Evolutionary conservation across 768 basidiomycete genomes (phyloP).

Genomic region (Cantharellus cinnabarinus): DNA sequence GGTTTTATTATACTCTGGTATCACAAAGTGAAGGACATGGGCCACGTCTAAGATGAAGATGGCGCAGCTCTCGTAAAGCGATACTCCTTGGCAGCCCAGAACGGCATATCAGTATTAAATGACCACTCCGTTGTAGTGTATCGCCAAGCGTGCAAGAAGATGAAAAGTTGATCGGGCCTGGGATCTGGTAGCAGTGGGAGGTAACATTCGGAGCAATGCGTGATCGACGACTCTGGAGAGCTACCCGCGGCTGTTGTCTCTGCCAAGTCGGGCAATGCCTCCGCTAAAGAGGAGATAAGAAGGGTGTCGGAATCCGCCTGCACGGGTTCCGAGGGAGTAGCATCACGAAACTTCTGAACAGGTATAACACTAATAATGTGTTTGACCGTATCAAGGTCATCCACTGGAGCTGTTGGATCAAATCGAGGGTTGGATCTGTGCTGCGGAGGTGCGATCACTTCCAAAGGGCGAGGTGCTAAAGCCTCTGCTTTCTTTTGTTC

Average conservation of each 20-base stretch:
- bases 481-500: slow-evolving; percentile 11
- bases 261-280: not conserved
- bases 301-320: slow-evolving; percentile 4
- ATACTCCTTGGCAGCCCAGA: slow-evolving; percentile 41
- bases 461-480: slow-evolving; percentile 16
- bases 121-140: slow-evolving; percentile 69
- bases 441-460: not conserved
- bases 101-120: slow-evolving; percentile 72
- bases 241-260: not conserved
- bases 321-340: not conserved
- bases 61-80: not conserved
- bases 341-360: not conserved
- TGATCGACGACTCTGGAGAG: slow-evolving; percentile 5
- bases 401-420: not conserved
- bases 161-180: slow-evolving; percentile 76
- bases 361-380: not conserved
- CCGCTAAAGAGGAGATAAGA: not conserved
- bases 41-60: too few species aligned
- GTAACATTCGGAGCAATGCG: slow-evolving; percentile 79
- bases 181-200: slow-evolving; percentile 88
- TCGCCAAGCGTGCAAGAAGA: slow-evolving; percentile 80
- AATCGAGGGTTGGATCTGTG: not conserved
- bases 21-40: too few species aligned
- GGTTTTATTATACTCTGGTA: too few species aligned
- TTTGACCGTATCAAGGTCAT: not conserved